phyloP scores from a whole-genome alignment of 768 basidiomycete species.

The Cystobasidium onofrii region DNA sequence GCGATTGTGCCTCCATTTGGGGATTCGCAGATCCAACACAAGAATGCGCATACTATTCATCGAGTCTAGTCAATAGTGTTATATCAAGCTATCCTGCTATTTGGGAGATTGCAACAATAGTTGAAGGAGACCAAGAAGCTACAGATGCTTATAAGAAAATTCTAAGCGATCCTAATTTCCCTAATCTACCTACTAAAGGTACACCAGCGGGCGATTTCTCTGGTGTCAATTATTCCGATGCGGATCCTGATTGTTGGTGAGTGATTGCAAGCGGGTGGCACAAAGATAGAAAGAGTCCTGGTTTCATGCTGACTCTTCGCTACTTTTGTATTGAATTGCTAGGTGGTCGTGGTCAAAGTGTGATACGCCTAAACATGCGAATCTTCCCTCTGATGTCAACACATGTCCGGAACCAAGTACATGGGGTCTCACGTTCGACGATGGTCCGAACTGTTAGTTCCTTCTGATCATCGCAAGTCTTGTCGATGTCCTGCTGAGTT shows the following conservation, averaged over 20 bases:
- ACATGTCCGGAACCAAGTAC: conserved; percentile 44
- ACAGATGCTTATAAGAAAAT: conserved; percentile 41
- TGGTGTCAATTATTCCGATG: conserved; percentile 38
- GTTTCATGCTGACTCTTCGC: background rate
- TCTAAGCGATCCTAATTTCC: conserved; percentile 42
- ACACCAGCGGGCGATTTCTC: conserved; percentile 44
- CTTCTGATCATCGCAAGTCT: background rate
- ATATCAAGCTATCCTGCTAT: background rate
- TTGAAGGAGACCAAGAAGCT: conserved; percentile 43
- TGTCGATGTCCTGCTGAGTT: conserved; percentile 36
- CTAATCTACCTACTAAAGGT: conserved; percentile 43
- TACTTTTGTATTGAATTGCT: too few relatives aligned
- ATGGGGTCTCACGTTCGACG: conserved; percentile 47
- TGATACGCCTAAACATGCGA: conserved; percentile 40
- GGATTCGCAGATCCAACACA: background rate
- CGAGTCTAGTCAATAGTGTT: background rate
- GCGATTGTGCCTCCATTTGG: too few relatives aligned
- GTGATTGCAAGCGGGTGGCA: conserved; percentile 42
- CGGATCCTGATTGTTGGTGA: conserved; percentile 47
- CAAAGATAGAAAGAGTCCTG: background rate
- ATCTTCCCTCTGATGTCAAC: conserved; percentile 44
- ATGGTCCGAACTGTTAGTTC: conserved; percentile 43
- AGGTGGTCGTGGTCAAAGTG: conserved; percentile 36
- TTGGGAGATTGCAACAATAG: conserved; percentile 34
- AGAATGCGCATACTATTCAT: conserved; percentile 10